These are phyloP conservation scores for Candida pini DNA, from an alignment of 805 yeast species.

Conservation along the genomic window DNA sequence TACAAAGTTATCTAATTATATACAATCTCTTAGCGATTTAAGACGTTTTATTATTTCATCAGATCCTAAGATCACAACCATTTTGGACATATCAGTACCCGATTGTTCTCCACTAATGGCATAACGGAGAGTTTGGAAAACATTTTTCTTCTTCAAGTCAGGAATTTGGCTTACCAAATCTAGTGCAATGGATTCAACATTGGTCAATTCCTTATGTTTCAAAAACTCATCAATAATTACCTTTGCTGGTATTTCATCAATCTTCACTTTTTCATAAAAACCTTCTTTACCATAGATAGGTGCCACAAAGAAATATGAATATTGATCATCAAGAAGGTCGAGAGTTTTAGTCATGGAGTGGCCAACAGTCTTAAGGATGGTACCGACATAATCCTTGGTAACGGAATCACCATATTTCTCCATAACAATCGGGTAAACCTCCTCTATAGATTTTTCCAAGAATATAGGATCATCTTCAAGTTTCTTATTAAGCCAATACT, in stretches of 20 bases:
- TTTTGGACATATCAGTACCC: slow-evolving; percentile 60
- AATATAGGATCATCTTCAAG: slow-evolving; percentile 32
- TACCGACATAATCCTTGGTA: slow-evolving; percentile 28
- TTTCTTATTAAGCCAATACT: slow-evolving; percentile 48
- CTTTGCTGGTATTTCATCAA: slow-evolving; percentile 4
- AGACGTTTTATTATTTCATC: slow-evolving; percentile 29
- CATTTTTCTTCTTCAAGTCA: slow-evolving; percentile 30
- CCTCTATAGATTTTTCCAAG: slow-evolving; percentile 33
- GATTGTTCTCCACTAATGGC: slow-evolving; percentile 67
- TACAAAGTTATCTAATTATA: too few relatives aligned
- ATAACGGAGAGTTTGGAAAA: slow-evolving; percentile 57
- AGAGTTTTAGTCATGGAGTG: slow-evolving; percentile 45
- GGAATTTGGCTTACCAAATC: slow-evolving; percentile 4
- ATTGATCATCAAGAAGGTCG: slow-evolving; percentile 42
- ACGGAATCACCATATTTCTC: slow-evolving; percentile 11
- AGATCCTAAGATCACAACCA: slow-evolving; percentile 51
- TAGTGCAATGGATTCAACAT: slow-evolving; percentile 8
- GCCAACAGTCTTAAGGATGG: slow-evolving; percentile 40
- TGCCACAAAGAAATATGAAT: slow-evolving; percentile 43
- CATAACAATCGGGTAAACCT: slow-evolving; percentile 19
- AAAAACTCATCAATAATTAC: slow-evolving; percentile 7
- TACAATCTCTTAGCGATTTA: slow-evolving; percentile 4
- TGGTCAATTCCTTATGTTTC: slow-evolving; percentile 5
- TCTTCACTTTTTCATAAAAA: slow-evolving; percentile 11
- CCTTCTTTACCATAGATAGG: slow-evolving; percentile 25